These are phyloP conservation scores for Lentinula raphanica DNA, from an alignment of 768 basidiomycete species.

Conservation along the genomic window DNA sequence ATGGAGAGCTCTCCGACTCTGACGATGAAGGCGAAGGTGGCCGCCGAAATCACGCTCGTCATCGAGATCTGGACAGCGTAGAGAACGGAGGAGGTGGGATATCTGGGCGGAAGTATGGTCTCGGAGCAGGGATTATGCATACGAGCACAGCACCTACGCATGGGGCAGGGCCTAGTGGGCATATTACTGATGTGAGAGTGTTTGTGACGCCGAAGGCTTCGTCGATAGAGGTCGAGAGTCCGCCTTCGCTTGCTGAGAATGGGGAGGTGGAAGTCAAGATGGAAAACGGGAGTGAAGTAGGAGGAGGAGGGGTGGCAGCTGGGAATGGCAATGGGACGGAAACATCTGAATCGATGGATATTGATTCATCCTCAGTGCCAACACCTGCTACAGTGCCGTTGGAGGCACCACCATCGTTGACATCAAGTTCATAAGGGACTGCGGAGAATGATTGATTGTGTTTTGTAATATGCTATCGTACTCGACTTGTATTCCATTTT, in stretches of 20 bases:
- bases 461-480: background rate
- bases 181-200: conserved; percentile 49
- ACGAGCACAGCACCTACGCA: conserved; percentile 56
- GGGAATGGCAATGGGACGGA: no score
- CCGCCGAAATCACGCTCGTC: conserved; percentile 60
- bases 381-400: background rate
- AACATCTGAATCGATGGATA: background rate
- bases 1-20: conserved; percentile 91
- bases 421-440: background rate
- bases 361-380: background rate
- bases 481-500: background rate
- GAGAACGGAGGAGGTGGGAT: conserved; percentile 19
- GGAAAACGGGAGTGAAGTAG: background rate
- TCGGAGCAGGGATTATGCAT: conserved; percentile 67
- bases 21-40: conserved; percentile 96
- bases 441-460: background rate
- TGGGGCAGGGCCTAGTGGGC: conserved; percentile 72
- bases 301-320: background rate
- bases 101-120: conserved; percentile 49
- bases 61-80: conserved; percentile 47
- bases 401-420: background rate
- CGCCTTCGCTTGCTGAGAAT: background rate
- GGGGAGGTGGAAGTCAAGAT: background rate
- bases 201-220: conserved; percentile 22
- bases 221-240: conserved; percentile 1